These are phyloP conservation scores for Circinella minor DNA, from an alignment of 371 early-diverging fungal genomes.

Conservation along the genomic window DNA sequence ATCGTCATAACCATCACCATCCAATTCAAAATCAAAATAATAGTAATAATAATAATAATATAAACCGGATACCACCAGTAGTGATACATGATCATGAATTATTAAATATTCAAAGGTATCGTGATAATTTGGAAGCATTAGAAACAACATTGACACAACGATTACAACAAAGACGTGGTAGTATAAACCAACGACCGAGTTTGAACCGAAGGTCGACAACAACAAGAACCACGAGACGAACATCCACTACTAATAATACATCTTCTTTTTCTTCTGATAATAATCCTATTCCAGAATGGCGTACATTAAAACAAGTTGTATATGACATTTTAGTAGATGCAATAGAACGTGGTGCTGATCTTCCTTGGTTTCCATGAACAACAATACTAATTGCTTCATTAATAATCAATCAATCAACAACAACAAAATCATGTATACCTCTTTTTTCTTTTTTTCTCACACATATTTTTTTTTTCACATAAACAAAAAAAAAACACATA, in stretches of 20 bases:
- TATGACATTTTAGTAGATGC: slow-evolving; percentile 36
- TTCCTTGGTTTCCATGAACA: slow-evolving; percentile 36
- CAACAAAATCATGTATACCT: too few species aligned
- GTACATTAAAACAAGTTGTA: slow-evolving; percentile 31
- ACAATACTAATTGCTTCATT: slow-evolving; percentile 1
- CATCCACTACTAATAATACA: neutral
- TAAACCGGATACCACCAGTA: too few species aligned
- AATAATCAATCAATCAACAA: too few species aligned
- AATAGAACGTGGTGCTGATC: slow-evolving; percentile 33
- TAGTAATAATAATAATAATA: too few species aligned
- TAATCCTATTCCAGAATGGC: neutral
- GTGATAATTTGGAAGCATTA: neutral
- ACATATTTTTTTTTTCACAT: too few species aligned
- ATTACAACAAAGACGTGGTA: slow-evolving; percentile 6
- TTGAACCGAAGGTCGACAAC: neutral
- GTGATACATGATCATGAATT: neutral
- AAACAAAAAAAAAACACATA: too few species aligned
- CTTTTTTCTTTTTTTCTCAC: too few species aligned
- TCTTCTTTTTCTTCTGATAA: neutral
- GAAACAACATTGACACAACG: neutral
- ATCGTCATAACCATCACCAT: neutral
- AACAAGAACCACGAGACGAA: neutral
- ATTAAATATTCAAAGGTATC: neutral
- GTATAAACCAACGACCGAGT: neutral
- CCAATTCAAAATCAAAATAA: neutral